phyloP scores from a whole-genome alignment of 768 basidiomycete species.

The Xanthoconium purpureum region DNA sequence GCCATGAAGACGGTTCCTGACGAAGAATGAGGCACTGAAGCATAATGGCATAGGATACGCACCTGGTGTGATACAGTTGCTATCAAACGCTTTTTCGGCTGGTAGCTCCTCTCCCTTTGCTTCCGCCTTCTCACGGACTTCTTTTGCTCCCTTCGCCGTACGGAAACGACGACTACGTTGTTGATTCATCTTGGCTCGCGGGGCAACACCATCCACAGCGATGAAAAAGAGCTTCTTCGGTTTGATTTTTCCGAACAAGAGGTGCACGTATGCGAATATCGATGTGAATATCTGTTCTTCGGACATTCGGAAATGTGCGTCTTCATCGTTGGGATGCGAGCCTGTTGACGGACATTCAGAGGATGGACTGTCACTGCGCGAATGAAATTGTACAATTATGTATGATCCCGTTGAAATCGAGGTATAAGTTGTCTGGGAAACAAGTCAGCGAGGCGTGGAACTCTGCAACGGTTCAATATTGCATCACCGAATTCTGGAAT shows the following conservation, averaged over 20 bases:
- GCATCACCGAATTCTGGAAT: slow-evolving; percentile 92
- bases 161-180: slow-evolving; percentile 92
- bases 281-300: slow-evolving; percentile 98
- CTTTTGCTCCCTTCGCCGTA: slow-evolving; percentile 89
- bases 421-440: slow-evolving; percentile 75
- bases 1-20: slow-evolving; percentile 95
- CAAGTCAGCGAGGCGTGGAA: slow-evolving; percentile 8
- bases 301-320: slow-evolving; percentile 91
- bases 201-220: slow-evolving; percentile 97
- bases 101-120: slow-evolving; percentile 89
- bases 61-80: slow-evolving; percentile 99
- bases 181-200: slow-evolving; percentile 99
- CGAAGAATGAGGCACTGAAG: neutral
- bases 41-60: slow-evolving; percentile 22
- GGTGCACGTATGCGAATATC: slow-evolving; percentile 96
- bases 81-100: slow-evolving; percentile 94
- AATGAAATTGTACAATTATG: slow-evolving; percentile 59
- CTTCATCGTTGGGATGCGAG: slow-evolving; percentile 96
- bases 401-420: slow-evolving; percentile 93
- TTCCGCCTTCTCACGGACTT: slow-evolving; percentile 82
- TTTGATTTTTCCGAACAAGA: slow-evolving; percentile 94
- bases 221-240: slow-evolving; percentile 98
- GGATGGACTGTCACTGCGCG: neutral
- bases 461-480: neutral
- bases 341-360: slow-evolving; percentile 36